Evolutionary conservation across 352 stramenopile species (phyloP).

Genomic region (Phytopythium cucurbitacearum): DNA sequence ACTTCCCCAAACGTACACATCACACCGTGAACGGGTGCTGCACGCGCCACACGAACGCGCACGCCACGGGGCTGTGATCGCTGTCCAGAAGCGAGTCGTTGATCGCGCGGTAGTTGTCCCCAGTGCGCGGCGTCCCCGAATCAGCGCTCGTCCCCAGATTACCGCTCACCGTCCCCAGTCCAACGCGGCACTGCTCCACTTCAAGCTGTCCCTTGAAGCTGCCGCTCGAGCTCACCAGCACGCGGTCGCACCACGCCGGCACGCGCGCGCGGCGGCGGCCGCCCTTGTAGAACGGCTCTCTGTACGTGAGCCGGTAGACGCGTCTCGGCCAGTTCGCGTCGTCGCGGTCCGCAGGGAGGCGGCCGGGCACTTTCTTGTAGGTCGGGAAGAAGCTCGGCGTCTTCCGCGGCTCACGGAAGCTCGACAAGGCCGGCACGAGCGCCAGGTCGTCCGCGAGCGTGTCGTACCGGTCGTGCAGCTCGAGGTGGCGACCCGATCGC

Average conservation of each 20-base stretch:
- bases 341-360: conserved; percentile 19
- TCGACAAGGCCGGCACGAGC: conserved; percentile 23
- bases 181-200: conserved; percentile 36
- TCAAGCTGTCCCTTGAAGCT: conserved; percentile 2
- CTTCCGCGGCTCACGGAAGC: conserved; percentile 53
- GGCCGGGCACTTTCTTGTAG: conserved; percentile 65
- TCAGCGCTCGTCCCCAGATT: not conserved
- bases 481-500: conserved; percentile 28
- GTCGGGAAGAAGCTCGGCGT: conserved; percentile 74
- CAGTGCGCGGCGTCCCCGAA: conserved; percentile 7
- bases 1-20: too few species aligned
- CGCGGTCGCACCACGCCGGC: conserved; percentile 68
- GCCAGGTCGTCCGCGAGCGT: conserved; percentile 54
- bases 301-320: conserved; percentile 50
- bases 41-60: conserved; percentile 45
- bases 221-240: conserved; percentile 42
- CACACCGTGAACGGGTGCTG: conserved; percentile 3
- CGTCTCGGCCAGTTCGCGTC: conserved; percentile 37
- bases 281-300: conserved; percentile 74
- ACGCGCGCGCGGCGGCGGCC: conserved; percentile 55
- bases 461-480: conserved; percentile 69
- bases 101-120: conserved; percentile 58
- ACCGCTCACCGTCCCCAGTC: not conserved
- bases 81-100: conserved; percentile 56
- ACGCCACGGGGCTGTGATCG: conserved; percentile 63